Conservation (phyloP, 305 asterid genomes). For the Solanum chacoense region DNA sequence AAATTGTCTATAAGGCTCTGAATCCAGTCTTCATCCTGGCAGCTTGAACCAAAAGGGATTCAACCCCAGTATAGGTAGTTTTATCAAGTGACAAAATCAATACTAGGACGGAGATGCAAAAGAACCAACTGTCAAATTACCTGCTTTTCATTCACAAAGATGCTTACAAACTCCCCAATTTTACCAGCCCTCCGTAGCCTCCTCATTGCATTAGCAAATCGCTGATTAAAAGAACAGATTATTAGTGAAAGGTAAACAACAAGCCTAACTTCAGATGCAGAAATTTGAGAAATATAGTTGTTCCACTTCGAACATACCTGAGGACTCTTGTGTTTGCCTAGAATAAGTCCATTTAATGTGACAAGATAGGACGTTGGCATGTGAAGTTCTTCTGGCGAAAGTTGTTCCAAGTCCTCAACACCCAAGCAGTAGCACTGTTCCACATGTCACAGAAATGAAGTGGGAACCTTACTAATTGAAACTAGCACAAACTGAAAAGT, state of each 20-base stretch:
- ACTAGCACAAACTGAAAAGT: background rate
- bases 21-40: background rate
- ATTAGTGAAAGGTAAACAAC: background rate
- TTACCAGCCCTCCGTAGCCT: constrained; percentile 79
- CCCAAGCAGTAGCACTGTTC: constrained; percentile 74
- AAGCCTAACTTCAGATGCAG: background rate
- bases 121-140: constrained; percentile 24
- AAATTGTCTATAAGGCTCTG: background rate
- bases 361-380: constrained; percentile 66
- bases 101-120: background rate
- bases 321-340: constrained; percentile 86
- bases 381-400: constrained; percentile 93
- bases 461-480: background rate
- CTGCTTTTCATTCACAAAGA: constrained; percentile 83
- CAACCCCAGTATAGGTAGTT: background rate
- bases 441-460: background rate
- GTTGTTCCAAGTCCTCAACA: constrained; percentile 69
- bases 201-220: constrained; percentile 68
- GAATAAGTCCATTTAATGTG: constrained; percentile 82
- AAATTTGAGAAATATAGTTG: background rate
- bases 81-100: background rate
- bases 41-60: background rate
- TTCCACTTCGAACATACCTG: constrained; percentile 33
- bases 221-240: constrained; percentile 18
- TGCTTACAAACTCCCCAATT: constrained; percentile 92